Conservation (phyloP, 805 yeast genomes). For the Clavispora vitiphila region DNA sequence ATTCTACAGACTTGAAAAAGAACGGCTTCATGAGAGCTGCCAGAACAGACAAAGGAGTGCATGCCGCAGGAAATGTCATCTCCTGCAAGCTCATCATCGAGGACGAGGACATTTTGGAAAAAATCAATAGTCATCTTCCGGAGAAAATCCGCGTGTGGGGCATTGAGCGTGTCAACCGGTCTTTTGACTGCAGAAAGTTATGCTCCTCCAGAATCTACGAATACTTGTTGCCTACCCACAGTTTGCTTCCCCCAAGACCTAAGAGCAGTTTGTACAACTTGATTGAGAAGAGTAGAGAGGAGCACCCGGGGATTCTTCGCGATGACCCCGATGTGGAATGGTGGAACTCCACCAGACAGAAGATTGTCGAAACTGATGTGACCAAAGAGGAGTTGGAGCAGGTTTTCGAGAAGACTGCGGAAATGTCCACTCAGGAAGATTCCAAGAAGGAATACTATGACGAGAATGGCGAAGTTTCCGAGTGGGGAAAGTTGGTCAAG, state of each 20-base stretch:
- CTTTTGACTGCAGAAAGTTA: constrained; percentile 91
- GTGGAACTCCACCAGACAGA: constrained; percentile 44
- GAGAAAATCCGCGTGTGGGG: constrained; percentile 93
- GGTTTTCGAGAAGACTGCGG: constrained; percentile 30
- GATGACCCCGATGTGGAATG: constrained; percentile 62
- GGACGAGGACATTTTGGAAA: constrained; percentile 66
- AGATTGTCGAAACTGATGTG: constrained; percentile 20
- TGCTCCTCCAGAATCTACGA: constrained; percentile 96
- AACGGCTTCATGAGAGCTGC: constrained; percentile 85
- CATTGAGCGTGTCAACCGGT: constrained; percentile 77
- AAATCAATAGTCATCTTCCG: constrained; percentile 73
- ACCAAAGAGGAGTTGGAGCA: constrained; percentile 10
- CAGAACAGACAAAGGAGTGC: constrained; percentile 93
- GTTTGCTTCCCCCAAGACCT: constrained; percentile 89
- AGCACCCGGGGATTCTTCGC: constrained; percentile 55
- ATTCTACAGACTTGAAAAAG: constrained; percentile 83
- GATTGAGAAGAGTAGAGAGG: constrained; percentile 47
- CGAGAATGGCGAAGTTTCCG: constrained; percentile 31
- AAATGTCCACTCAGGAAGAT: constrained; percentile 21
- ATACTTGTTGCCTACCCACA: constrained; percentile 86
- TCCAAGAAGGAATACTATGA: constrained; percentile 28
- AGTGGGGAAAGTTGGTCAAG: constrained; percentile 40
- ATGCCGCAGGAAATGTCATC: constrained; percentile 92
- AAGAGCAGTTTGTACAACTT: constrained; percentile 57
- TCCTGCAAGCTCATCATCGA: constrained; percentile 80